Percentiles rank a stretch among this genome's conserved stretches.
phyloP scores from a whole-genome alignment of 208 protist genomes.

The Acanthamoeba rhysodes region DNA sequence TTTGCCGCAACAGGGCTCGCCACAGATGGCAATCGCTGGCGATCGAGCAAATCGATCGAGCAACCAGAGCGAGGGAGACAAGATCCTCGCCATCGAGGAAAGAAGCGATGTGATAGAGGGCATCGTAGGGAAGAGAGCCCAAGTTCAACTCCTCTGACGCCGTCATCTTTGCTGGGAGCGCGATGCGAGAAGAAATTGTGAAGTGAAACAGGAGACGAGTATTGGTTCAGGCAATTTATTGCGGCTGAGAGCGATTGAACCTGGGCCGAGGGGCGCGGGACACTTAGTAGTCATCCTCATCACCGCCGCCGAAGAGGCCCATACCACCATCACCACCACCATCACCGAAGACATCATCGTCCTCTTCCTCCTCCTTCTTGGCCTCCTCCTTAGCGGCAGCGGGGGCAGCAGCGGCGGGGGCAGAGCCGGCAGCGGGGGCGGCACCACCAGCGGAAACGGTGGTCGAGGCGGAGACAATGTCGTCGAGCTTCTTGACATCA shows the following conservation, averaged over 20 bases:
- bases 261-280: not conserved
- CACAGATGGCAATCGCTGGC: not conserved
- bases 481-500: slow-evolving; percentile 50
- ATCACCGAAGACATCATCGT: slow-evolving; percentile 55
- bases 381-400: slow-evolving; percentile 29
- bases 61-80: not conserved
- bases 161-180: not conserved
- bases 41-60: not conserved
- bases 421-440: not conserved
- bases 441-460: slow-evolving; percentile 17
- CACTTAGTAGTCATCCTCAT: slow-evolving; percentile 38
- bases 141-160: not conserved
- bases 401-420: not conserved
- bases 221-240: not conserved
- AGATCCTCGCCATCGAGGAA: not conserved
- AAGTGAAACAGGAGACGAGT: not conserved
- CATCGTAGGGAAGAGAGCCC: not conserved
- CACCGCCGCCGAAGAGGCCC: slow-evolving; percentile 51
- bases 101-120: not conserved
- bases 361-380: slow-evolving; percentile 22
- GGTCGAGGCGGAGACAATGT: slow-evolving; percentile 46
- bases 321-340: slow-evolving; percentile 43
- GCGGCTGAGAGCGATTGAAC: not conserved
- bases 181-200: not conserved
- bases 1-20: not conserved